Base-by-base conservation (phyloP, 495 filamentous ascomycete genomes). In the Neurospora tetraspora region DNA sequence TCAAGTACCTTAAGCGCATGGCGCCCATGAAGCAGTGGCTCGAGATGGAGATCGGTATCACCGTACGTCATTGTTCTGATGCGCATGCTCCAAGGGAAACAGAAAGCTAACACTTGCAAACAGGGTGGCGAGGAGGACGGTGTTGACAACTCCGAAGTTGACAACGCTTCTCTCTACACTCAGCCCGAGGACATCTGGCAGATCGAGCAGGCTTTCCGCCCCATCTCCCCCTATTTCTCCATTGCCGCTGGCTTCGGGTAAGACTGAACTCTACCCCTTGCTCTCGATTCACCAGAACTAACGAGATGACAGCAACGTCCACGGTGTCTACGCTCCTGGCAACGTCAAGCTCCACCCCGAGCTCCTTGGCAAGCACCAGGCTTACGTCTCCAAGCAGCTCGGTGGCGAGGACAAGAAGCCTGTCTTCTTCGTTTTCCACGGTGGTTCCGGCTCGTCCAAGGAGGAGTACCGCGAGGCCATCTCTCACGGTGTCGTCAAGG, bases 381-480 rank as follows among this genome's bases (percentile, higher is more conserved):
- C 86, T 75, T 93, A 91, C 82, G 93, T 97, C 78, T 89, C 91
- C 82, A 89, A 94, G 86, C 85, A 94, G 87, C 78, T 85, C 18
- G 74, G 72, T 36, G 74, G 87, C 75, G 82, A 85, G 73, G 89
- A 93, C 74, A 86, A 91, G 78, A 97, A 97, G 90, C 96, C 96
- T 71, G 90, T 98, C 78, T 98, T 96, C 89, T 91, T 99, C 82
- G 96, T 99, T 81, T 99, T 99, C 90, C 96, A 99, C 87, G 96
- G 96, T 76, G 96, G 96, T 74, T 95, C 92, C 71, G 96, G 96
- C 73, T 94, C 91, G 69, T 86, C 88, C 80, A 96, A 97, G 88
- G 81, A 91, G 73, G 96, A 98, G 85, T 98, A 90, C 87, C 86
- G 81, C 69, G 88, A 93, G 77, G 95, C 94, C 76, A 98, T 98